Base-by-base conservation (phyloP, 768 basidiomycete species). In the Royoungia palumana region DNA sequence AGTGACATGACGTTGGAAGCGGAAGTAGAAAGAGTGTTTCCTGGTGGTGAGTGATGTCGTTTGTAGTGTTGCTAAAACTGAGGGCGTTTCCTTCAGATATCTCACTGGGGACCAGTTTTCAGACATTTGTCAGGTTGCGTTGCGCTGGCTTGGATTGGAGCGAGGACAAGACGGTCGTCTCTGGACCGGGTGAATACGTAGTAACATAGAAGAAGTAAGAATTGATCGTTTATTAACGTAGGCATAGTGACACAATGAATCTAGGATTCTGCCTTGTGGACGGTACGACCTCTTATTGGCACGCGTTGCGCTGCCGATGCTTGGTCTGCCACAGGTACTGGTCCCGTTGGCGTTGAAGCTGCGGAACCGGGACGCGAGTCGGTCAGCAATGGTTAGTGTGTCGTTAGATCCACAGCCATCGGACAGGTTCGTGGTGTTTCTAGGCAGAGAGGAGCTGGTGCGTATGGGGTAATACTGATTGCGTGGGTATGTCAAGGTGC, bases 391-490 rank as follows among this genome's bases (percentile, higher is more conserved):
- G 53, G 66, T 94, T 30, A 72, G 79, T 12, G 75, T 93, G 9
- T 80, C 85, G 28, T 74, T 94, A 24, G 92, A 95, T 45, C 75
- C 82, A 1, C 83, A 85, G 50, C 55, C 70, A 13, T 68, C 76
- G 12, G 89, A 89, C 35, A 74, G 76, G 16, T 95, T 96, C 65
- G 81, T 93, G 14, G 80, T 93, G 37, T 79, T n/a, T n/a, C 89
- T 3, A 94, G 94, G 0, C 6, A 70, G 75, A 20, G 88, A 90
- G 64, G 82, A 67, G 79, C 89, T 3, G 94, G 94, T 0, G 63
- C 87, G 30, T 73, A 65, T 90, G 32, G 85, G 87, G 51, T 89
- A 27, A 76, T 90, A 24, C 86, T 89, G 2, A 65, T 90, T 34
- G 85, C n/a, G 87, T 64, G 89, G 89, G 28, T 71, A 79, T 55